phyloP scores from a whole-genome alignment of 495 filamentous ascomycete genomes.

The Aspergillus saccharolyticus region DNA sequence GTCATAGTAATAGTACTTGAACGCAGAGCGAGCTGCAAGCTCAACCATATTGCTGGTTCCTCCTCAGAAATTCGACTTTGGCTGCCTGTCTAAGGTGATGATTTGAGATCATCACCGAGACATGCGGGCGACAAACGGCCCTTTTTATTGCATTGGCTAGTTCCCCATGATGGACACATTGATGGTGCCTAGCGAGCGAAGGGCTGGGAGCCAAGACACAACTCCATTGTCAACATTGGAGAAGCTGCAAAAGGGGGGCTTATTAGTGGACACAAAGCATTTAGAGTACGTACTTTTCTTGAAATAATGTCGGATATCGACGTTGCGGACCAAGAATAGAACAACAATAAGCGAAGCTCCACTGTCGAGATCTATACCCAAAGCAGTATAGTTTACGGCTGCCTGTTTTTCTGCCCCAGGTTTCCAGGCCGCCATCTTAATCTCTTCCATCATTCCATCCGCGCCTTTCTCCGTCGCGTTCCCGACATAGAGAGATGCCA shows the following conservation, averaged over 20 bases:
- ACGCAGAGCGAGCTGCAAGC: background rate
- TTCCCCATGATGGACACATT: background rate
- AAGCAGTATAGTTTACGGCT: conserved; percentile 1
- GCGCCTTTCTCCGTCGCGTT: background rate
- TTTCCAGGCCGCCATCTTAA: background rate
- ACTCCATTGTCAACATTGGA: background rate
- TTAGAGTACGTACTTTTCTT: no score
- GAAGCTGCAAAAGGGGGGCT: background rate
- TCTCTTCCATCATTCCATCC: no score
- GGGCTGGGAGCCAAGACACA: background rate
- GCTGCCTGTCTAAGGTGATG: background rate
- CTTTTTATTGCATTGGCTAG: background rate
- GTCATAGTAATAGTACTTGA: conserved; percentile 9
- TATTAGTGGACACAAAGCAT: background rate
- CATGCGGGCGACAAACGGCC: background rate
- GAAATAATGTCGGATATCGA: no score
- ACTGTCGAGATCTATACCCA: conserved; percentile 6
- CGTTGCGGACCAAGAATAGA: background rate
- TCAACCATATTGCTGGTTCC: background rate
- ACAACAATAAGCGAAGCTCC: background rate
- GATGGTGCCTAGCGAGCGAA: background rate
- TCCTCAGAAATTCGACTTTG: background rate
- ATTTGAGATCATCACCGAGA: background rate
- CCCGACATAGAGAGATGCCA: conserved; percentile 8
- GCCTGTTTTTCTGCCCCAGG: background rate